These are phyloP conservation scores for Apiotrichum laibachii DNA, from an alignment of 1,284 basidiomycete species.

Conservation along the genomic window DNA sequence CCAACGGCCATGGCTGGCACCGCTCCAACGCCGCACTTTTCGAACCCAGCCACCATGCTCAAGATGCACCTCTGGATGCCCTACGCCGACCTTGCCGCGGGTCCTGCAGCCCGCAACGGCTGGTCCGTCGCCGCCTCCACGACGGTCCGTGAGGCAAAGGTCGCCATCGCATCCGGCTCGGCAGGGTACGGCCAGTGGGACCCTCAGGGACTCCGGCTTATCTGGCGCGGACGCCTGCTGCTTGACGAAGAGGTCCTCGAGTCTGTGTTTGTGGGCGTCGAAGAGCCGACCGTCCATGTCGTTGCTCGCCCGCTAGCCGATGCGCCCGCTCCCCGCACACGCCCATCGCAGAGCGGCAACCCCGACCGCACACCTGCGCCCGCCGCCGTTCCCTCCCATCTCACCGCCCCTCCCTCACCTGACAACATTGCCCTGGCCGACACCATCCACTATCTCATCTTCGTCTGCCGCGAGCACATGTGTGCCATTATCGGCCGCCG, in stretches of 20 bases:
- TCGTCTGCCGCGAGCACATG: conserved; percentile 42
- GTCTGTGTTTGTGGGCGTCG: conserved; percentile 30
- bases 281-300: conserved; percentile 31
- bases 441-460: conserved; percentile 44
- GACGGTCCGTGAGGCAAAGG: conserved; percentile 33
- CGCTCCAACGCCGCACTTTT: neutral
- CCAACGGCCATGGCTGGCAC: neutral
- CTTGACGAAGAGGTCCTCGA: conserved; percentile 40
- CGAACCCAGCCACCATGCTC: conserved; percentile 8
- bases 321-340: neutral
- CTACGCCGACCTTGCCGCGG: conserved; percentile 25
- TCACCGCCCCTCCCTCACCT: neutral
- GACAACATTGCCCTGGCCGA: conserved; percentile 32
- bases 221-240: conserved; percentile 46
- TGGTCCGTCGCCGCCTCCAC: conserved; percentile 17
- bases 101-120: conserved; percentile 1
- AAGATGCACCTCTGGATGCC: conserved; percentile 38
- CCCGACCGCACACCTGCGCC: too few species aligned
- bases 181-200: conserved; percentile 38
- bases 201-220: conserved; percentile 39
- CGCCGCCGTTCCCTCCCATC: too few species aligned
- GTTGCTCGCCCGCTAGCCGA: conserved; percentile 29
- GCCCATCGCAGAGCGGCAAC: too few species aligned
- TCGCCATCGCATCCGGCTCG: conserved; percentile 30
- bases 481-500: conserved; percentile 26